Base-by-base conservation (phyloP, 208 protist genomes). In the Leishmania mexicana region DNA sequence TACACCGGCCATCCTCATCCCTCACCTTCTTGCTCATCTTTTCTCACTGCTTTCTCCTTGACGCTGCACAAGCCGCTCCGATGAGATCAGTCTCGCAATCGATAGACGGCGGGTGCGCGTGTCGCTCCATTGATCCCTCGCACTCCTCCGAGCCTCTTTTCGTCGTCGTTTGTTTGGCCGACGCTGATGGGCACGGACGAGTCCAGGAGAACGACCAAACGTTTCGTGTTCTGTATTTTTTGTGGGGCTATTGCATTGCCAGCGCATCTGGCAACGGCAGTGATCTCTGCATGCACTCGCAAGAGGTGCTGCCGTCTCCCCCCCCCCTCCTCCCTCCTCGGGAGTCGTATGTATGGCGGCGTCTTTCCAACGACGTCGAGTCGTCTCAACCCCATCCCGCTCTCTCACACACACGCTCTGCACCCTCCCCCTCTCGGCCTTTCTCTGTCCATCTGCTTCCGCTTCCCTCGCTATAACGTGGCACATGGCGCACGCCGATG, bases 31-130 rank as follows among this genome's bases (percentile, higher is more conserved):
- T 79, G n/a, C 28, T 70, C 80, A 42, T 73, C 62, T 58, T 82
- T 82, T 65, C 76, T 17, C 47, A 74, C 71, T 40, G 58, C 31
- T 60, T 82, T 76, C 47, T 73, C 35, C 11, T 85, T 77, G 40
- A 40, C 31, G 31, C 31, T 40, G 31, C 0, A 17, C 10, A 19
- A 15, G 62, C 31, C 15, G 62, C 31, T 68, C 31, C 31, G 5
- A 68, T 42, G 15, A 68, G 10, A 3, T 68, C 62, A 17, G 62
- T 40, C 31, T 35, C 4, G 15, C 62, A 68, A 40, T 68, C 31
- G 31, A 40, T 40, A 31, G 62, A 31, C 13, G 31, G 7, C 31
- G 21, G 28, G 62, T 35, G 35, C 31, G 10, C 10, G 31, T 49
- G 17, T 74, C 4, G 13, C 62, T 64, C 28, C 58, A 31, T 64